Conservation (phyloP, 1,284 basidiomycete species). For the Inonotus hispidus region DNA sequence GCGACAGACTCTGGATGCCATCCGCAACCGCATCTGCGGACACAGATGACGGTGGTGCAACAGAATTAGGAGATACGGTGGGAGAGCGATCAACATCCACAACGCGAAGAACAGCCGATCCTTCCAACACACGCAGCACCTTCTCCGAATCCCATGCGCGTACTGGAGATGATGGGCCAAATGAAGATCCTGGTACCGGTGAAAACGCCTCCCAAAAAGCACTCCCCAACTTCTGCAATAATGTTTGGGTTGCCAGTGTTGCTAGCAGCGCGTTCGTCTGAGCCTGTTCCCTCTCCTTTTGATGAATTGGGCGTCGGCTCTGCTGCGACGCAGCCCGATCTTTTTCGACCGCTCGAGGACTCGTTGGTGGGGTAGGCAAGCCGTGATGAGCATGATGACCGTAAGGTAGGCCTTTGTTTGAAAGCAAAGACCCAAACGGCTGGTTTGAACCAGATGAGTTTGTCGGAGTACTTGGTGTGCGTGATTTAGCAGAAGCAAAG, state of each 20-base stretch:
- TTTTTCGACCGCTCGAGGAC: slow-evolving; percentile 19
- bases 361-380: slow-evolving; percentile 5
- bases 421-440: slow-evolving; percentile 38
- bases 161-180: slow-evolving; percentile 69
- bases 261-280: slow-evolving; percentile 52
- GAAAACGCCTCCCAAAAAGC: slow-evolving; percentile 80
- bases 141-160: slow-evolving; percentile 66
- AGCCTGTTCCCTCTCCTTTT: slow-evolving; percentile 22
- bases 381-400: slow-evolving; percentile 11
- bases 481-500: slow-evolving; percentile 32
- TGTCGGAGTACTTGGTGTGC: slow-evolving; percentile 1
- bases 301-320: slow-evolving; percentile 20
- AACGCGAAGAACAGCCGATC: slow-evolving; percentile 58
- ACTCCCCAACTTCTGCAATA: slow-evolving; percentile 56
- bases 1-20: slow-evolving; percentile 13
- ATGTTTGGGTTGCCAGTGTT: slow-evolving; percentile 63
- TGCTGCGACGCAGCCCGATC: slow-evolving; percentile 22
- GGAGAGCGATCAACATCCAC: slow-evolving; percentile 13
- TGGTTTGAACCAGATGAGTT: background rate
- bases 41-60: too few relatives aligned
- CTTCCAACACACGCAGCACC: slow-evolving; percentile 69
- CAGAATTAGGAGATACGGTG: background rate
- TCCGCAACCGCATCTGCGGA: slow-evolving; percentile 14
- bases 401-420: slow-evolving; percentile 38
- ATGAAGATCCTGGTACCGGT: slow-evolving; percentile 44